Conservation (phyloP, 2,329 filamentous ascomycete genomes). For the Catunica adiposa region DNA sequence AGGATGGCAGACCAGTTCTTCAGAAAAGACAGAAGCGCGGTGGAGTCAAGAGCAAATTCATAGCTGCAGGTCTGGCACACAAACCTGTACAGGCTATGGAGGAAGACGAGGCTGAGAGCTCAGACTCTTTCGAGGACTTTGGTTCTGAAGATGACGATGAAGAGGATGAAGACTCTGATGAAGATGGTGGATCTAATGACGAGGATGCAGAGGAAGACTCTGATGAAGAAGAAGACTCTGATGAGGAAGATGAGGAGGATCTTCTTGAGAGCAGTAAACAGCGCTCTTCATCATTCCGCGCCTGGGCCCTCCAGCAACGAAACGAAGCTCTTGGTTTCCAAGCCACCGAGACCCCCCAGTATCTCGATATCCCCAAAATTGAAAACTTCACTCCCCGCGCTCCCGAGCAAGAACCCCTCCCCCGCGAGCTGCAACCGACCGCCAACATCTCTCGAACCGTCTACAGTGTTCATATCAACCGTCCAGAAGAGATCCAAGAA, state of each 20-base stretch:
- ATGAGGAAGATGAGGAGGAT: slow-evolving; percentile 18
- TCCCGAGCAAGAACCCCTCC: slow-evolving; percentile 54
- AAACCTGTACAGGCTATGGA: slow-evolving; percentile 41
- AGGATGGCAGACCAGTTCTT: slow-evolving; percentile 64
- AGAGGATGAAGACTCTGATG: slow-evolving; percentile 10
- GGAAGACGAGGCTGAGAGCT: slow-evolving; percentile 17
- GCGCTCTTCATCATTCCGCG: slow-evolving; percentile 60
- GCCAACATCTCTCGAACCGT: slow-evolving; percentile 50
- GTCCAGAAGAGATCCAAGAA: slow-evolving; percentile 58
- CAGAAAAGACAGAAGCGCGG: slow-evolving; percentile 64
- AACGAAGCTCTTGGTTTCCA: slow-evolving; percentile 64
- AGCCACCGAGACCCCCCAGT: slow-evolving; percentile 27
- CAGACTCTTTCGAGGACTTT: slow-evolving; percentile 16
- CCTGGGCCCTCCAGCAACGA: slow-evolving; percentile 75
- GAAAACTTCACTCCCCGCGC: slow-evolving; percentile 50
- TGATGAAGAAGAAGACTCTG: slow-evolving; percentile 19
- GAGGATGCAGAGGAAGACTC: neutral
- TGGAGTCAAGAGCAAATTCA: slow-evolving; percentile 40
- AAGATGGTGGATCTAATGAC: slow-evolving; percentile 19
- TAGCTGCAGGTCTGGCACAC: slow-evolving; percentile 30
- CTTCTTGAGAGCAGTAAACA: slow-evolving; percentile 20
- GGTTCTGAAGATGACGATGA: slow-evolving; percentile 18
- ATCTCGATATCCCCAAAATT: slow-evolving; percentile 37
- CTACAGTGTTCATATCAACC: slow-evolving; percentile 55
- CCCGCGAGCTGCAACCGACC: slow-evolving; percentile 46